phyloP scores from a whole-genome alignment of 1,284 basidiomycete genomes.

The Tilletia caries region DNA sequence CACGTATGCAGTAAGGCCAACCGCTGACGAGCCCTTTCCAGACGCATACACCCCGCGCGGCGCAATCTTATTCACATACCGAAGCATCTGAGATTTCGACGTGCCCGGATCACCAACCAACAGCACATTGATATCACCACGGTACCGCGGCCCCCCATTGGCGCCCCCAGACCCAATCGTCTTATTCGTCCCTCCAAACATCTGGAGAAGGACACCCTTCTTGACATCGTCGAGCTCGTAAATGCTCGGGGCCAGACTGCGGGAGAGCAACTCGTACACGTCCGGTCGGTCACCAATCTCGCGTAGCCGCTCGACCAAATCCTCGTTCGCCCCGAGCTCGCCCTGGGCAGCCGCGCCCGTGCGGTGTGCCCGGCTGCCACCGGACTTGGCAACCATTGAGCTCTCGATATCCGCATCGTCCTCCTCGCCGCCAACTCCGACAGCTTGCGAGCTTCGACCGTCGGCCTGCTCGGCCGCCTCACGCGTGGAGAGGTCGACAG shows the following conservation, averaged over 20 bases:
- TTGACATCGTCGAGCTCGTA: constrained; percentile 99
- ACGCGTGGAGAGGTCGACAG: constrained; percentile 78
- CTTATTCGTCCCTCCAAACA: constrained; percentile 98
- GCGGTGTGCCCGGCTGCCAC: not conserved
- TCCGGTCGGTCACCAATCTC: constrained; percentile 73
- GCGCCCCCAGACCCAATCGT: constrained; percentile 86
- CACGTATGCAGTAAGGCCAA: constrained; percentile 96
- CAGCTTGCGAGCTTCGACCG: constrained; percentile 61
- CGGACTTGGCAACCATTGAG: constrained; percentile 20
- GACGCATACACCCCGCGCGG: constrained; percentile 81
- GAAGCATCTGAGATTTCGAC: constrained; percentile 83
- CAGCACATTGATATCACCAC: constrained; percentile 95
- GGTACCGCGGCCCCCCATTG: constrained; percentile 87
- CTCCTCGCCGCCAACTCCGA: constrained; percentile 80
- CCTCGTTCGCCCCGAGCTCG: constrained; percentile 34
- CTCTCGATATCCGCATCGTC: constrained; percentile 46
- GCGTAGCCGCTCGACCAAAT: constrained; percentile 64
- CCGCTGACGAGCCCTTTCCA: constrained; percentile 95
- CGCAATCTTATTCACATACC: constrained; percentile 97
- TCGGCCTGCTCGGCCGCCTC: constrained; percentile 45
- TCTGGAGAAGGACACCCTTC: constrained; percentile 90
- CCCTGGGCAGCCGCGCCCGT: constrained; percentile 21
- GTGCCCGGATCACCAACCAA: constrained; percentile 97
- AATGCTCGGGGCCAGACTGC: constrained; percentile 86
- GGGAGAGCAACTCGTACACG: constrained; percentile 79